Evolutionary conservation across 2,329 filamentous ascomycete genomes (phyloP).

Genomic region (Pseudonectria buxi): DNA sequence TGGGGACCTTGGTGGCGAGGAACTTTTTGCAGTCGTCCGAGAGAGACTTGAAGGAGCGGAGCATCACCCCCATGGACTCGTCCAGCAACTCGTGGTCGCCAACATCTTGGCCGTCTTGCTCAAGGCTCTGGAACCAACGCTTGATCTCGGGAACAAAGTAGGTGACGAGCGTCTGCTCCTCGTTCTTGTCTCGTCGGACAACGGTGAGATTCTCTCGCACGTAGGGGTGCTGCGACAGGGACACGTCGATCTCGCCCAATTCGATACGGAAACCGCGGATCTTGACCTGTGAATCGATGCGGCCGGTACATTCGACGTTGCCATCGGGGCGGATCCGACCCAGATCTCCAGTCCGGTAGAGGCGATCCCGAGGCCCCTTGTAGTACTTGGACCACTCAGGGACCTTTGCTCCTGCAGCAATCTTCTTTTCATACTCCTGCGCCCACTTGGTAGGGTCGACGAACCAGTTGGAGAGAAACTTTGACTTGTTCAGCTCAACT

Average conservation of each 20-base stretch:
- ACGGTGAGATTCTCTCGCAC: slow-evolving; percentile 78
- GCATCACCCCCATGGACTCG: slow-evolving; percentile 20
- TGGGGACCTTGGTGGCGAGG: slow-evolving; percentile 28
- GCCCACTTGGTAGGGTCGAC: slow-evolving; percentile 66
- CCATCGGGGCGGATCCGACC: slow-evolving; percentile 54
- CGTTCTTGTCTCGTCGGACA: slow-evolving; percentile 45
- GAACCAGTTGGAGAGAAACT: slow-evolving; percentile 85
- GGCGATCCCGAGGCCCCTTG: slow-evolving; percentile 72
- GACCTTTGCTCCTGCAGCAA: slow-evolving; percentile 28
- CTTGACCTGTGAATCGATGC: slow-evolving; percentile 87
- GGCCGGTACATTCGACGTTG: slow-evolving; percentile 69
- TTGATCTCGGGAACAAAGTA: slow-evolving; percentile 69
- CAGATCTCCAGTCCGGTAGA: slow-evolving; percentile 85
- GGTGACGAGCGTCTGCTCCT: slow-evolving; percentile 74
- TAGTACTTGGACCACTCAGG: slow-evolving; percentile 76
- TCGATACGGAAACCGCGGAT: slow-evolving; percentile 95
- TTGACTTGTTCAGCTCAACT: slow-evolving; percentile 51
- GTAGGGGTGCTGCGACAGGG: slow-evolving; percentile 45
- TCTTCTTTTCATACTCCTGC: slow-evolving; percentile 51
- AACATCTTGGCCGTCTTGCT: slow-evolving; percentile 47
- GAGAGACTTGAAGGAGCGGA: slow-evolving; percentile 30
- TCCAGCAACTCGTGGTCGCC: slow-evolving; percentile 2
- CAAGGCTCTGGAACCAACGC: slow-evolving; percentile 65
- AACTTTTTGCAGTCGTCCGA: slow-evolving; percentile 30
- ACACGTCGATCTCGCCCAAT: slow-evolving; percentile 75